phyloP scores from a whole-genome alignment of 208 protist species.

The Willaertia magna region DNA sequence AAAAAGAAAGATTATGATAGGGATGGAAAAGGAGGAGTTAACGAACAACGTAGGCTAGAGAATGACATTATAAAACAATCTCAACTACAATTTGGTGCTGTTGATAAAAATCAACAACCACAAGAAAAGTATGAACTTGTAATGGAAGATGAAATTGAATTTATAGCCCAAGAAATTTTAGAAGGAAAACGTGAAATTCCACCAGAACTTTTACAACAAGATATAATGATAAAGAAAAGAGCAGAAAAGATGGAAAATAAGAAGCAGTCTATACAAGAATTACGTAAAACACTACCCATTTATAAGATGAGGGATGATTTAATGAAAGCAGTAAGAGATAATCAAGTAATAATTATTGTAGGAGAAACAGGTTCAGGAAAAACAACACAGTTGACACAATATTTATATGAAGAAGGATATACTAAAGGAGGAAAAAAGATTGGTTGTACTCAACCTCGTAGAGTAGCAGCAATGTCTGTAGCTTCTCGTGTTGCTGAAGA shows the following conservation, averaged over 20 bases:
- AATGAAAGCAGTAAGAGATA: constrained; percentile 35
- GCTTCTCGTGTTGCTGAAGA: constrained; percentile 77
- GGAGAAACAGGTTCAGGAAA: constrained; percentile 94
- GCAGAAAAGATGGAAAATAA: constrained; percentile 20
- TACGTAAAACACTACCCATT: constrained; percentile 48
- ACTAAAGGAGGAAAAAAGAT: constrained; percentile 71
- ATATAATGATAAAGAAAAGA: not conserved
- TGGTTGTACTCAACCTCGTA: constrained; percentile 77
- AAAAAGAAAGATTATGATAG: not conserved
- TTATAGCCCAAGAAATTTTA: constrained; percentile 51
- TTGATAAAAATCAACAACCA: not conserved
- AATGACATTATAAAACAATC: not conserved
- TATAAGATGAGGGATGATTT: constrained; percentile 44
- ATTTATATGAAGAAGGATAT: constrained; percentile 73
- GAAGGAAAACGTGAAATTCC: constrained; percentile 30
- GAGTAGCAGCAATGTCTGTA: constrained; percentile 76
- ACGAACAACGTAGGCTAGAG: not conserved
- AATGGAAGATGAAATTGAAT: constrained; percentile 66
- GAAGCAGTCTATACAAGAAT: constrained; percentile 30
- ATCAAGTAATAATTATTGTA: constrained; percentile 80
- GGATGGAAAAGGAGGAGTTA: not conserved
- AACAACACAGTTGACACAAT: constrained; percentile 91
- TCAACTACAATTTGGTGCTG: not conserved
- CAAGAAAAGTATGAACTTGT: constrained; percentile 20
- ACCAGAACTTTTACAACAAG: not conserved